Base-by-base conservation (phyloP, 2,329 filamentous ascomycete genomes). In the Claviceps africana region DNA sequence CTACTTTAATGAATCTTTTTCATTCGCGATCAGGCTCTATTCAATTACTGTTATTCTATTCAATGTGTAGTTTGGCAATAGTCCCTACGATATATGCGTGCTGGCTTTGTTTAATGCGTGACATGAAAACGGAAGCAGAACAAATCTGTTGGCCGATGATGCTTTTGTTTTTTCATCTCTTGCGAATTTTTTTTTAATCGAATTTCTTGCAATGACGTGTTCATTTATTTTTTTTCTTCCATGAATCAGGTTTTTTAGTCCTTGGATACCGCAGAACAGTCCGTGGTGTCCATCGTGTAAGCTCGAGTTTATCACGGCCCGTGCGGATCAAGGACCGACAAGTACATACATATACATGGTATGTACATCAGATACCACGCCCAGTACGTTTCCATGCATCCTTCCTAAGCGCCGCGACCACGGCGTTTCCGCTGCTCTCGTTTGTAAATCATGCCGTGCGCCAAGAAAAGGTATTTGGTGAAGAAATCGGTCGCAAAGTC, bases 401-500 rank as follows among this genome's bases (percentile, higher is more conserved):
- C 9, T 9, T 43, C 17, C 19, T 44, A 50, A 3, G 42, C 15
- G 40, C 21, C 10, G 8, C 22, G 22, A 33, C 17, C 43, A n/a
- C 62, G 60, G 47, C 56, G 60, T 55, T 61, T 66, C 15, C 48
- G 44, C 52, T 70, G 62, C 54, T 68, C 61, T 9, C 60, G 55
- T 2, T 63, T 64, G 55, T 69, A 74, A 4, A 65, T 55, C 6
- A 71, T 61, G 0, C 72, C 71, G 53, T 75, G 72, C 1, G 70
- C 73, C 5, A 75, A 55, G 2, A 72, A 54, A 3, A 75, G 57
- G 55, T 73, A 75, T 53, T 75, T 75, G 48, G 65, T 63, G 50
- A 75, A 74, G 55, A 75, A 70, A 44, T 72, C 66, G 54, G 72
- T 67, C 0, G 70, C 72, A 56, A 74, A 65, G 67, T 75, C 70